Conservation (phyloP, 202 grass and related monocot species). For the Sporobolus alterniflorus region DNA sequence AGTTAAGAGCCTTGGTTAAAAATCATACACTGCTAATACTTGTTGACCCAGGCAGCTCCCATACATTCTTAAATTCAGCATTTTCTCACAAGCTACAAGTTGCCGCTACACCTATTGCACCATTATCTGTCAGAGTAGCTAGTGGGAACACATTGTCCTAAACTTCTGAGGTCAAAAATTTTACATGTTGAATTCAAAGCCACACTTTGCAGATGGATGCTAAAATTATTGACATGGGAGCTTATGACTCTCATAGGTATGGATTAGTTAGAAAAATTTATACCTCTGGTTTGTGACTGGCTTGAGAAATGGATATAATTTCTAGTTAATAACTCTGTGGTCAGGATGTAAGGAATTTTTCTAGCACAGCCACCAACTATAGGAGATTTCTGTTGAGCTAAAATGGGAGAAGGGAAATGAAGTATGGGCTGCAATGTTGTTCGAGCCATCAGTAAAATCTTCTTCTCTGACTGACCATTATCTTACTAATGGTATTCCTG, state of each 20-base stretch:
- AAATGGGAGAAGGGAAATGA: not conserved
- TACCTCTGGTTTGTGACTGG: not conserved
- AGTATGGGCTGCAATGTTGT: not conserved
- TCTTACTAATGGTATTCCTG: too few species aligned
- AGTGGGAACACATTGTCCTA: too few species aligned
- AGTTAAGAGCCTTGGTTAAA: not conserved
- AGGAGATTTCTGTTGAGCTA: fast-evolving
- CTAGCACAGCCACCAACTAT: too few species aligned
- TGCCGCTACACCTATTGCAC: too few species aligned
- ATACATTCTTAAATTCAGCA: not conserved
- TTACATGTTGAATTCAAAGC: not conserved
- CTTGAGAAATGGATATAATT: not conserved
- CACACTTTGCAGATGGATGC: not conserved
- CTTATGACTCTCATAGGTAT: not conserved
- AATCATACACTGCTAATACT: not conserved
- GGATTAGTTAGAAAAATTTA: not conserved
- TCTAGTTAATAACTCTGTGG: not conserved
- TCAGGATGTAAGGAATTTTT: too few species aligned
- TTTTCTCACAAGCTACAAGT: too few species aligned
- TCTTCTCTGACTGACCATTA: too few species aligned
- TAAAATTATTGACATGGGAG: not conserved
- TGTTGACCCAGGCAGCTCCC: not conserved
- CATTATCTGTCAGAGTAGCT: not conserved
- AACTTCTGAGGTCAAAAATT: too few species aligned
- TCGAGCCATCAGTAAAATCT: too few species aligned